Conservation (phyloP, 2,329 filamentous ascomycete genomes). For the Fusarium pininemorale region DNA sequence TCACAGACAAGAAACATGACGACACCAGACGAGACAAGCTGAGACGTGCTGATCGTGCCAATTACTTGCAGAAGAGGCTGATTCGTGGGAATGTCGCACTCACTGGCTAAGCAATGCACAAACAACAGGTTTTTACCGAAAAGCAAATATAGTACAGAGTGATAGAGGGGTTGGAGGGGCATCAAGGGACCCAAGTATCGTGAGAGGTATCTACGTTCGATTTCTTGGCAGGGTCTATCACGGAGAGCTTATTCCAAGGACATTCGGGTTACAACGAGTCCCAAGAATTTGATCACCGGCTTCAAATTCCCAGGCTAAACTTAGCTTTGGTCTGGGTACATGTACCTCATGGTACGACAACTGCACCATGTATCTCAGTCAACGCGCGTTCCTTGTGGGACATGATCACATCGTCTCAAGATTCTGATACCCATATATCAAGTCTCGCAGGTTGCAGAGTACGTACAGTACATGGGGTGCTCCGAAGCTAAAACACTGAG, state of each 20-base stretch:
- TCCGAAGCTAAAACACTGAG: slow-evolving; percentile 10
- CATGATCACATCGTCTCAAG: slow-evolving; percentile 9
- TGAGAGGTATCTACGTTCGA: background rate
- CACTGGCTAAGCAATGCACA: slow-evolving; percentile 5
- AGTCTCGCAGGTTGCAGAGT: slow-evolving; percentile 2
- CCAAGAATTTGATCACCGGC: slow-evolving; percentile 9
- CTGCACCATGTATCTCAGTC: slow-evolving; percentile 3
- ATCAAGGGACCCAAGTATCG: slow-evolving; percentile 12
- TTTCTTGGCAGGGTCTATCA: slow-evolving; percentile 7
- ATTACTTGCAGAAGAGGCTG: slow-evolving; percentile 23
- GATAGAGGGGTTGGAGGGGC: slow-evolving; percentile 16
- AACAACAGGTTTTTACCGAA: slow-evolving; percentile 32
- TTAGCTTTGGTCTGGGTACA: background rate
- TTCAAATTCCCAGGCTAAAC: slow-evolving; percentile 9
- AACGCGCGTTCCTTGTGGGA: slow-evolving; percentile 32
- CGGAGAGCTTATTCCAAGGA: slow-evolving; percentile 9
- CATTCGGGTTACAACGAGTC: background rate
- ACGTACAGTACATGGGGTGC: slow-evolving; percentile 8
- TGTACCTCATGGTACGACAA: slow-evolving; percentile 1
- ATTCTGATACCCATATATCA: background rate
- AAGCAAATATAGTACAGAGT: background rate
- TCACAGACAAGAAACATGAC: slow-evolving; percentile 23
- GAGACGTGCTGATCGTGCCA: slow-evolving; percentile 23
- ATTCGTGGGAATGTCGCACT: slow-evolving; percentile 22
- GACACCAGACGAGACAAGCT: slow-evolving; percentile 19